Base-by-base conservation (phyloP, 352 stramenopile genomes). In the Nothophytophthora sp. region DNA sequence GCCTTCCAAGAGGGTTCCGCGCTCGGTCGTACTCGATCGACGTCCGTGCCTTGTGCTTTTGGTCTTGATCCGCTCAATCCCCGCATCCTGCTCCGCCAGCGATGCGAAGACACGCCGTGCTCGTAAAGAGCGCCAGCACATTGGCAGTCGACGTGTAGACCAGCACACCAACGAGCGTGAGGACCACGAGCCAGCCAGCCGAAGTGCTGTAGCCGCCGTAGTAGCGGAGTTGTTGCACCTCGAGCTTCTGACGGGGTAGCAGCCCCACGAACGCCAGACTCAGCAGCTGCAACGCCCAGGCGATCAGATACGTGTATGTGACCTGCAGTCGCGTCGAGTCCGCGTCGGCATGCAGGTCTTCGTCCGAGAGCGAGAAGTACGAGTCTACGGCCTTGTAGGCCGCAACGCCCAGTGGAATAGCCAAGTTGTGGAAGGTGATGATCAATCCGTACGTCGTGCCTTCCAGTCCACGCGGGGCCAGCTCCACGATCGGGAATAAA, bases 371-470 rank as follows among this genome's bases (percentile, higher is more conserved):
- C 0, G 73, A 44, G 27, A 85, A 81, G 41, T 72, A 62, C 35
- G 63, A 68, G 42, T 67, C 50, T 15, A 83, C 57, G 5, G 55
- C 61, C 58, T 83, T 85, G 45, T 67, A 76, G 8, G 57, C 53
- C 10, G 62, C 70, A 2, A 57, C 60, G 8, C 62, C 68, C 13
- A 86, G 51, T 13, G 74, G 69, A 9, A 83, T 76, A 3, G 73
- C 75, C 47, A 86, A 70, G 53, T 84, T 85, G 32, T 79, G 68
- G 50, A 86, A 86, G 9, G 73, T 81, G 35, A 76, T 77, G 43
- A 86, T 64, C 4, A 89, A 39, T 0, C 78, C 75, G 46, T 86
- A 81, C 13, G 75, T 86, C 7, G 78, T 82, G 32, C 70, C 73
- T 50, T 89, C 78, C 32, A 75, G 71, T 5, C 75, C 78, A 11